Evolutionary conservation across 345 rosid genomes (phyloP), one percentile per base, ranked within the genome.

Genomic region (Firmiana major): DNA sequence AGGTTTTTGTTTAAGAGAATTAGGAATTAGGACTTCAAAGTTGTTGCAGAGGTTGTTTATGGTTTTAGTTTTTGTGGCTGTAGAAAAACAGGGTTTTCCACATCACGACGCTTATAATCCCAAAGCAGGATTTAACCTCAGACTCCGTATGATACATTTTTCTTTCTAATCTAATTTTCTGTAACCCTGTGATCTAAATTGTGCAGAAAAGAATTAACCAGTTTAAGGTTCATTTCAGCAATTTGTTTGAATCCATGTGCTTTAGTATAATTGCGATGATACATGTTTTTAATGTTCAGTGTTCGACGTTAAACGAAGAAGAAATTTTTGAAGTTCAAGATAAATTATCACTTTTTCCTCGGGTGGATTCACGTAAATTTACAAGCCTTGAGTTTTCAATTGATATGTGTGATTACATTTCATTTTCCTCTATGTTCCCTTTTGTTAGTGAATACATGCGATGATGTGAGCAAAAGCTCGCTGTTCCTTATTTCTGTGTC

Each of bases 91-190:
- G 90, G 87, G 94, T 91, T 66, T 96, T 96, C 84, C 94, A 96
- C 69, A 91, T 96, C 78, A 96, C 97, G 22, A 90, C 92, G 3
- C 99, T 96, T 79, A 93, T 93, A 76, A 82, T 96, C 76, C 99
- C 98, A 63, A 96, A 96, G 93, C 99, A 96, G 84, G 98, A 96
- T 83, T 89, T 97, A 45, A 96, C 99, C 68, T 92, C 98, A 59
- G 99, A 96, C 91, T 88, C 92, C 79, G 99, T 93, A 92, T 43
- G 82, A 59, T 77, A 38, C 42, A 72, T 2, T 63, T 26, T 24
- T 36, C 53, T 12, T 75, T 55, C 10, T 57, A n/a, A 53, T 46
- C 9, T 40, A 24, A 13, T 4, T 38, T 19, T 53, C 38, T 43
- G 9, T 58, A 2, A 42, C 60, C 11, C 5, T 57, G 46, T 38